phyloP scores from a whole-genome alignment of 2,329 filamentous ascomycete species.

The Trichoderma breve region DNA sequence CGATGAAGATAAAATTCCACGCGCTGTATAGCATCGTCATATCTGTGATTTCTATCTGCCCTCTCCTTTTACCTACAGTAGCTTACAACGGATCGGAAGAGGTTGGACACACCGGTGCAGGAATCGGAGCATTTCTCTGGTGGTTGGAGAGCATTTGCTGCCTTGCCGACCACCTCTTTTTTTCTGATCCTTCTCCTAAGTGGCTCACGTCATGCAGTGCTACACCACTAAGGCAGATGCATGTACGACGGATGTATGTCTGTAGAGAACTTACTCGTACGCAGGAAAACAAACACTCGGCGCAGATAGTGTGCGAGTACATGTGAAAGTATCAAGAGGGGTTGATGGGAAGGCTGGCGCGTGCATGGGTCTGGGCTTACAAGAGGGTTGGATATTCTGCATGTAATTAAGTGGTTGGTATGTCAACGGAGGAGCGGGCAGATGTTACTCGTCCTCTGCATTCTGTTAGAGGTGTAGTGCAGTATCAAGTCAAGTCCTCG shows the following conservation, averaged over 20 bases:
- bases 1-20: background rate
- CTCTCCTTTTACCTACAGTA: background rate
- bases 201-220: conserved; percentile 16
- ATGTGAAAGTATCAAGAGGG: background rate
- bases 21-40: background rate
- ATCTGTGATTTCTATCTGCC: background rate
- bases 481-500: background rate
- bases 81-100: background rate
- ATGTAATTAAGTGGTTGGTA: conserved; percentile 8
- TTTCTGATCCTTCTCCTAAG: background rate
- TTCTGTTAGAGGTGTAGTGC: background rate
- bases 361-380: conserved; percentile 9
- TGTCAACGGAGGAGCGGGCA: background rate
- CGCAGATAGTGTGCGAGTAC: background rate
- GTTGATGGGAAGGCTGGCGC: background rate
- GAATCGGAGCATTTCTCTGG: background rate
- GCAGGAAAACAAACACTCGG: background rate
- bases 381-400: conserved; percentile 7
- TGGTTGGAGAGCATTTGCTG: background rate
- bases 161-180: conserved; percentile 6
- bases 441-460: background rate
- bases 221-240: background rate
- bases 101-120: background rate
- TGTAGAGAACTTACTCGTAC: conserved; percentile 16
- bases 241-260: conserved; percentile 1